phyloP scores from a whole-genome alignment of 1,139 yeast genomes.

The Dujonia santamariae region DNA sequence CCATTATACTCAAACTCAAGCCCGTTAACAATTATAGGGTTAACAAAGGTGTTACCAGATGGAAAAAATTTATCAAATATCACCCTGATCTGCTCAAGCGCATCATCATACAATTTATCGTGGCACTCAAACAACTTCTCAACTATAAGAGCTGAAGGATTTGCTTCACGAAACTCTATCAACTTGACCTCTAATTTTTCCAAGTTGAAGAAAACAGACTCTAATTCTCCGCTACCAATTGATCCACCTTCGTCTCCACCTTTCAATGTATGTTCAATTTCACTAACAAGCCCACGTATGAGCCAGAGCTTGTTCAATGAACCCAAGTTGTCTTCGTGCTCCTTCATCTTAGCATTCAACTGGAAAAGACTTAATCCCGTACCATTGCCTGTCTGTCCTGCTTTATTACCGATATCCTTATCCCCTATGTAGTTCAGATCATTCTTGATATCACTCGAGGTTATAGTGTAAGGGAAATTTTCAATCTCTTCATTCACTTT shows the following conservation, averaged over 20 bases:
- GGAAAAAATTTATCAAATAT: conserved; percentile 21
- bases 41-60: conserved; percentile 14
- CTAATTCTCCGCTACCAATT: conserved; percentile 17
- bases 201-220: conserved; percentile 15
- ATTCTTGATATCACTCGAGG: conserved; percentile 1
- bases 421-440: neutral
- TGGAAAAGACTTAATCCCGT: conserved; percentile 13
- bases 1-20: conserved; percentile 10
- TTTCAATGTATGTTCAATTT: conserved; percentile 14
- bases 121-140: conserved; percentile 9
- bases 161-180: conserved; percentile 6
- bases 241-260: conserved; percentile 9
- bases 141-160: conserved; percentile 6
- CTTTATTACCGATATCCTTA: neutral
- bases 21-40: conserved; percentile 15
- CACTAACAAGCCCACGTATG: conserved; percentile 19
- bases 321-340: conserved; percentile 14
- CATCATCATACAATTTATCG: conserved; percentile 10
- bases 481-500: conserved; percentile 1
- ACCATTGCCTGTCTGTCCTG: neutral
- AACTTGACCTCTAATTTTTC: conserved; percentile 14
- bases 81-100: conserved; percentile 8
- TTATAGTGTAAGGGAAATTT: conserved; percentile 2
- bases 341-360: conserved; percentile 18
- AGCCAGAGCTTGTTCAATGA: conserved; percentile 22